Conservation (phyloP, 1,284 basidiomycete genomes). For the Neolentinus lepideus region DNA sequence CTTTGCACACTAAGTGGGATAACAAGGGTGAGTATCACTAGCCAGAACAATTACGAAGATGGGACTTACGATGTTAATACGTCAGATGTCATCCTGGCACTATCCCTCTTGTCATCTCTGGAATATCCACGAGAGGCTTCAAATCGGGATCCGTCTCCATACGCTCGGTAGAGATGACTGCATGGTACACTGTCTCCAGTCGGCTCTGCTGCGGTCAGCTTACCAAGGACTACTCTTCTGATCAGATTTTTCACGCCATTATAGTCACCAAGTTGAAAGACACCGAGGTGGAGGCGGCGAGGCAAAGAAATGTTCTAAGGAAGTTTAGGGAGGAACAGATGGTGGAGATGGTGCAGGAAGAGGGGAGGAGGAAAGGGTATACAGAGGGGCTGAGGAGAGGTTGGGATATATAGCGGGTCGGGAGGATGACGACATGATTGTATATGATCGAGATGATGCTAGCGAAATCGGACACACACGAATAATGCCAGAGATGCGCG, state of each 20-base stretch:
- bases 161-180: constrained; percentile 36
- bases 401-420: too few relatives aligned
- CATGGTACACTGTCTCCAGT: constrained; percentile 50
- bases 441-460: too few relatives aligned
- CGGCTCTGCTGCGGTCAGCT: constrained; percentile 23
- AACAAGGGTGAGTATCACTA: neutral
- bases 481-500: too few relatives aligned
- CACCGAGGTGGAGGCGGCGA: too few relatives aligned
- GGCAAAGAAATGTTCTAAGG: too few relatives aligned
- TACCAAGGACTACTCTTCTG: constrained; percentile 35
- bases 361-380: too few relatives aligned
- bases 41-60: neutral
- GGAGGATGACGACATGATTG: too few relatives aligned
- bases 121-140: constrained; percentile 27
- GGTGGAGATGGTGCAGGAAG: too few relatives aligned
- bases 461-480: too few relatives aligned
- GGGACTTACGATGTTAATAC: constrained; percentile 32
- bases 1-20: constrained; percentile 25
- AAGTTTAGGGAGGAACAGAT: too few relatives aligned
- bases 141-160: constrained; percentile 46
- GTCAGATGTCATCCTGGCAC: constrained; percentile 32
- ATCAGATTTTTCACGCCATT: constrained; percentile 45
- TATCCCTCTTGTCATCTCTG: constrained; percentile 38
- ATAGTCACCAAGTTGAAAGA: too few relatives aligned
- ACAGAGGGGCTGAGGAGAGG: too few relatives aligned